Base-by-base conservation (phyloP, 805 yeast species). In the Ogataea paradorogensis region DNA sequence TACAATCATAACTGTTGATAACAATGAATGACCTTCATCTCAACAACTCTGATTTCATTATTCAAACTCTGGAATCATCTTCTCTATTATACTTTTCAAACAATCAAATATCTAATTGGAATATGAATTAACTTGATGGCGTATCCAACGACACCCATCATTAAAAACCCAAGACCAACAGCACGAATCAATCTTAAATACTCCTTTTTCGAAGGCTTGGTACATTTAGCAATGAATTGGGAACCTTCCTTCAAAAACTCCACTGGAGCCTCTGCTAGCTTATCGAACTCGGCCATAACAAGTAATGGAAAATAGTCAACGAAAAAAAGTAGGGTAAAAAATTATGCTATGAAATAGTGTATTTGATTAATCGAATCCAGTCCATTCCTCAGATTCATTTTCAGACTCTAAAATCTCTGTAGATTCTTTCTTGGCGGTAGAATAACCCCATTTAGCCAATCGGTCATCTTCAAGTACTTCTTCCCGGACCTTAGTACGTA, bases 71-170 rank as follows among this genome's bases (percentile, higher is more conserved):
- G 6, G 20, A 18, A 6, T 18, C 4, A 5, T 18, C 20, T 11
- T 23, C 25, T 5, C 25, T 23, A 4, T 5, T 7, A 5, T 4
- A 4, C 25, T 7, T 15, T 40, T 73, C 73, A 89, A 54, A 89
- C 96, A 69, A 90, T 87, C 71, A 88, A 80, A 70, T 88, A 90
- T 74, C 96, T 84, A 71, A 90, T 88, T 62, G 97, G 97, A 59
- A 90, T 90, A 70, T 90, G 97, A 56, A 90, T 70, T 62, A 91
- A 78, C 71, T 91, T 91, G 69, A 93, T 93, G 59, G 82, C 85
- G 70, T 89, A 91, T 43, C 99, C 99, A 59, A 93, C 95, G 57
- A 87, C 84, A 61, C 99, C 99, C 90, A 91, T 93, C 79, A 91
- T 91, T 55, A 91, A 72, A 69, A 91, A 91, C 53, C 99, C 99